These are phyloP conservation scores for Hypericum androsaemum DNA, from an alignment of 345 rosid genomes.

Conservation along the genomic window DNA sequence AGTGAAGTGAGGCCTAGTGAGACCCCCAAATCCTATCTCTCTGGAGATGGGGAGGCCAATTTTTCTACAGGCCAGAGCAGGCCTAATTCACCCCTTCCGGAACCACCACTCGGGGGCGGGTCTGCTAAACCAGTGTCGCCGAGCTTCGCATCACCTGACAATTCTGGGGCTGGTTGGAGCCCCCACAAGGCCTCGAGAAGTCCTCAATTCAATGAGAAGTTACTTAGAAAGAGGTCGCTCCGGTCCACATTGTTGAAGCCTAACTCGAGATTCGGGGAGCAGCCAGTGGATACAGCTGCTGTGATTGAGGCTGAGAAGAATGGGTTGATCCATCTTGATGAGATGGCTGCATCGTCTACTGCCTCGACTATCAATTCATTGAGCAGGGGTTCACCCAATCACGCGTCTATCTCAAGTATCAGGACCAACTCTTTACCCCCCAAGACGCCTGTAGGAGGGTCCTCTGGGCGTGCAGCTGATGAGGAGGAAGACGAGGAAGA, in stretches of 20 bases:
- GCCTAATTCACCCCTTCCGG: too few species aligned
- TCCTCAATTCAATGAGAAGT: too few species aligned
- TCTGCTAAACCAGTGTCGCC: too few species aligned
- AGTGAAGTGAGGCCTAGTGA: too few species aligned
- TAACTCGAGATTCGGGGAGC: constrained; percentile 80
- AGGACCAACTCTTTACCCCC: constrained; percentile 29
- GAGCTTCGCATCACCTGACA: too few species aligned
- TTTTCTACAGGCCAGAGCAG: too few species aligned
- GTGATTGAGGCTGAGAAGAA: constrained; percentile 40
- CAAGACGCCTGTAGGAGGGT: constrained; percentile 27
- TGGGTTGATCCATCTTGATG: constrained; percentile 25
- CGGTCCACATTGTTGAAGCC: constrained; percentile 57
- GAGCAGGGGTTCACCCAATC: constrained; percentile 38
- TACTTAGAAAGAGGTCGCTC: too few species aligned
- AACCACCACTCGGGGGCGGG: too few species aligned
- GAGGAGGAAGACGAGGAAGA: constrained; percentile 45
- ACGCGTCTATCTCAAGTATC: constrained; percentile 22
- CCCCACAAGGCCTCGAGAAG: too few species aligned
- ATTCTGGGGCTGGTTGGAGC: too few species aligned
- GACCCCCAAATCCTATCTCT: too few species aligned
- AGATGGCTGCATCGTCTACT: constrained; percentile 12
- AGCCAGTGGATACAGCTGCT: constrained; percentile 28
- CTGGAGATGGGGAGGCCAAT: too few species aligned
- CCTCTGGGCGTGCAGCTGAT: constrained; percentile 25
- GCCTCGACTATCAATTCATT: constrained; percentile 33